Evolutionary conservation across 129 eudicot species (phyloP).

Genomic region (Flaveria sonorensis): DNA sequence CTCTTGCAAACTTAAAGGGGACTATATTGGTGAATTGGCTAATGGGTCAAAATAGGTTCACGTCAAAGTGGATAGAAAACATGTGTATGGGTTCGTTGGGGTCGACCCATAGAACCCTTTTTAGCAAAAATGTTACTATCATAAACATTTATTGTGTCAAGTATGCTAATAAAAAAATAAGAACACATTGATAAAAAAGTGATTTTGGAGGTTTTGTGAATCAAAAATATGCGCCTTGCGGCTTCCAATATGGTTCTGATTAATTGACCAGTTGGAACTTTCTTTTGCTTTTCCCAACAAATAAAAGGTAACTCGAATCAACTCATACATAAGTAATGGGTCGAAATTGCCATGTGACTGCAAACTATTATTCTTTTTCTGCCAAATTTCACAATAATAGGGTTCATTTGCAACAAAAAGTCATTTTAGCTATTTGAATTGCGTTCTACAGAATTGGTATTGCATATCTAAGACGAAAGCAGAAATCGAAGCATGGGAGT

Average conservation of each 20-base stretch:
- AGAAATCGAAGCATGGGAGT: slow-evolving; percentile 71
- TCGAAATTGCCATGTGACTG: no score
- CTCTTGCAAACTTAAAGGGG: background rate
- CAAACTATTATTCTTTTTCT: no score
- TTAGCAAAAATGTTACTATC: no score
- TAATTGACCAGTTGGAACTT: background rate
- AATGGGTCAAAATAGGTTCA: background rate
- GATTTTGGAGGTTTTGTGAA: background rate
- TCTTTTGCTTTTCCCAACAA: background rate
- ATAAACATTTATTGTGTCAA: background rate
- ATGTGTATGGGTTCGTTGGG: background rate
- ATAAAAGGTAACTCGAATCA: background rate
- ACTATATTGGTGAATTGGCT: background rate
- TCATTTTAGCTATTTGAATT: slow-evolving; percentile 9
- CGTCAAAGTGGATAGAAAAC: background rate
- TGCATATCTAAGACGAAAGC: slow-evolving; percentile 70
- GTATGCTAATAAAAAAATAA: background rate
- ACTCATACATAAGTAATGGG: background rate
- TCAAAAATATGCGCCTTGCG: background rate
- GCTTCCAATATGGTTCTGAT: background rate
- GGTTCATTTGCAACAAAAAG: background rate
- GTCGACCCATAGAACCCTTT: background rate
- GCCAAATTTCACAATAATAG: background rate
- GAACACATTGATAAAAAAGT: background rate
- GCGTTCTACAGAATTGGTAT: slow-evolving; percentile 72